These are phyloP conservation scores for Cryptomeria japonica DNA, from an alignment of 75 land plant species.

Conservation along the genomic window DNA sequence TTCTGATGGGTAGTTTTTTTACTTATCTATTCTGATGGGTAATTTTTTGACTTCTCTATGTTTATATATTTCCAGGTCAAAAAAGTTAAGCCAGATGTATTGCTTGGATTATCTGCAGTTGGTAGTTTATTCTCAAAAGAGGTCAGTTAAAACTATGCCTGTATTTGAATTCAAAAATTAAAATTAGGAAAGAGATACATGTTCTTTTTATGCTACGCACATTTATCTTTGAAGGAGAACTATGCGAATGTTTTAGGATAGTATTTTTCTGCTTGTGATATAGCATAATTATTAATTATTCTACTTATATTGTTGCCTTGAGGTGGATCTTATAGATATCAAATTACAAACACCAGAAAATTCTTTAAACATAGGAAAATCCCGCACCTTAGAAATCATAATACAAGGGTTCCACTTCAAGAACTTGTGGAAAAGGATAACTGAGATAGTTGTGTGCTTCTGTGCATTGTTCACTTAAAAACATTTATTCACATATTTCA, in stretches of 20 bases:
- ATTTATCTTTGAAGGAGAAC: background rate
- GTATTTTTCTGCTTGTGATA: background rate
- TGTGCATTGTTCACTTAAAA: background rate
- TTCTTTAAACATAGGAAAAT: background rate
- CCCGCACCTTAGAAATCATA: background rate
- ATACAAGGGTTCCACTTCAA: background rate
- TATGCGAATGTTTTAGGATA: background rate
- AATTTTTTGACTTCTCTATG: background rate
- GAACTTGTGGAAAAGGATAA: background rate
- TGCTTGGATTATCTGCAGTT: constrained; percentile 94
- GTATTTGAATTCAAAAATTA: background rate
- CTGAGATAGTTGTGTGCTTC: background rate
- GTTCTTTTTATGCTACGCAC: background rate
- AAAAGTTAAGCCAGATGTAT: constrained; percentile 94
- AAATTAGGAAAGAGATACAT: background rate
- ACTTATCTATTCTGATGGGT: background rate
- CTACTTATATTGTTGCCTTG: no score
- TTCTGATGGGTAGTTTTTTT: background rate
- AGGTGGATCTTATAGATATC: background rate
- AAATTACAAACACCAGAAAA: background rate
- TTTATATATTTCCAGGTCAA: constrained; percentile 52
- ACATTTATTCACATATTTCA: background rate
- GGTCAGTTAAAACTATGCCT: constrained; percentile 29
- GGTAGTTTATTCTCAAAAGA: constrained; percentile 93
- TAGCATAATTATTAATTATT: background rate